phyloP scores from a whole-genome alignment of 208 protist species.

The Crithidia expoeki region DNA sequence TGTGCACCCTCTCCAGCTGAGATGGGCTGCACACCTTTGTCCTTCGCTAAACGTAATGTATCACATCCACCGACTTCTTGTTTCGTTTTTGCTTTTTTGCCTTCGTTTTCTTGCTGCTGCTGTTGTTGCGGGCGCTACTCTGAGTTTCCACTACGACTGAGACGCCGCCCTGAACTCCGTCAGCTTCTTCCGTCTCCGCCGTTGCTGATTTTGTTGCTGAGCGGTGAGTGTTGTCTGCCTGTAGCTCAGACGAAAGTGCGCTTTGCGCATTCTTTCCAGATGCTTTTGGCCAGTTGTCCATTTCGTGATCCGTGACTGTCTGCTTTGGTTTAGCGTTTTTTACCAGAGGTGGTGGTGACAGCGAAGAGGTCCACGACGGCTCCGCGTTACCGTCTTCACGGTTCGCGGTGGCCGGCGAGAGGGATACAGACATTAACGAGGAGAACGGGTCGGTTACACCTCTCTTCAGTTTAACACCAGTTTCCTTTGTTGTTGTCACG shows the following conservation, averaged over 20 bases:
- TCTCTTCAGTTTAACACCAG: background rate
- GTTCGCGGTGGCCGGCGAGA: background rate
- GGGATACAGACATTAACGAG: background rate
- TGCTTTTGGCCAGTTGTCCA: background rate
- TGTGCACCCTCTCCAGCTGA: too few relatives aligned
- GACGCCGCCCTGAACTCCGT: background rate
- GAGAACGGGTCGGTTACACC: background rate
- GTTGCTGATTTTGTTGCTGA: background rate
- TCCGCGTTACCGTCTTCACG: background rate
- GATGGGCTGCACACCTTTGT: too few relatives aligned
- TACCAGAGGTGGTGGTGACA: background rate
- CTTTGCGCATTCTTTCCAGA: too few relatives aligned
- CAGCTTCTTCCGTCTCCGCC: background rate
- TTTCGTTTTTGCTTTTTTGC: conserved; percentile 1
- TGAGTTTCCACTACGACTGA: background rate
- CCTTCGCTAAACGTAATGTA: conserved; percentile 10
- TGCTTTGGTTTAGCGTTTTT: background rate
- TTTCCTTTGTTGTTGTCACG: background rate
- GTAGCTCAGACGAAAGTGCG: too few relatives aligned
- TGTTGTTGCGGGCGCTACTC: background rate
- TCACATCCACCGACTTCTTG: conserved; percentile 11
- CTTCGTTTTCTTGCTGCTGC: background rate
- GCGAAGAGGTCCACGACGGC: background rate
- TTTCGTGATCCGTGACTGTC: too few relatives aligned
- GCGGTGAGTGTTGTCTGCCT: background rate